Conservation (phyloP, 106 monocot species). For the Phalaenopsis aphrodite region DNA sequence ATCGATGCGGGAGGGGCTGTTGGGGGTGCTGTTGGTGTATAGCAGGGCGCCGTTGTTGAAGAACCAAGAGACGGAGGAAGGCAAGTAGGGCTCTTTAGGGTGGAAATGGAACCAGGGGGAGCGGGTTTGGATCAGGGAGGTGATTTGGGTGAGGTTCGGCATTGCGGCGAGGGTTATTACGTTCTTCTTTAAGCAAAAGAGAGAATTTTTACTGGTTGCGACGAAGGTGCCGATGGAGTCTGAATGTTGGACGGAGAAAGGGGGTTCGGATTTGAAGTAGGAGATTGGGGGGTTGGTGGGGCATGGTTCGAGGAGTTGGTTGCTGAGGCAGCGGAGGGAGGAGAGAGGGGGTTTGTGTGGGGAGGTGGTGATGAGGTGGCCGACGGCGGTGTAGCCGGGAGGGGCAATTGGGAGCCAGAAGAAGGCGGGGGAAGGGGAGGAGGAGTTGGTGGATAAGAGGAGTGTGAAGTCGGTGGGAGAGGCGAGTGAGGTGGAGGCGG, state of each 20-base stretch:
- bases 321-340: constrained; percentile 41
- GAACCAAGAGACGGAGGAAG: constrained; percentile 70
- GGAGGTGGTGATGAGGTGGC: constrained; percentile 51
- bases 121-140: constrained; percentile 32
- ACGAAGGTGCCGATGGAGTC: constrained; percentile 61
- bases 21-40: constrained; percentile 33
- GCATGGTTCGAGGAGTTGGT: constrained; percentile 46
- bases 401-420: constrained; percentile 76
- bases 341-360: constrained; percentile 50
- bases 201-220: background rate
- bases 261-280: constrained; percentile 2
- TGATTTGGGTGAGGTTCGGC: constrained; percentile 53
- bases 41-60: constrained; percentile 70
- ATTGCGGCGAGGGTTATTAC: constrained; percentile 16
- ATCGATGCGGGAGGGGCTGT: constrained; percentile 14
- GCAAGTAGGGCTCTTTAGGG: constrained; percentile 54
- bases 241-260: constrained; percentile 23
- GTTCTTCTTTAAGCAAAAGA: background rate
- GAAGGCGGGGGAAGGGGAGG: constrained; percentile 34
- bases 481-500: constrained; percentile 25
- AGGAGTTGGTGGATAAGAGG: constrained; percentile 13
- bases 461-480: constrained; percentile 53
- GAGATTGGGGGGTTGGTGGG: constrained; percentile 32
- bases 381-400: constrained; percentile 54
- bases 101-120: constrained; percentile 60